These are phyloP conservation scores for Dalechampia spathulata DNA, from an alignment of 441 rosid species.

Conservation along the genomic window DNA sequence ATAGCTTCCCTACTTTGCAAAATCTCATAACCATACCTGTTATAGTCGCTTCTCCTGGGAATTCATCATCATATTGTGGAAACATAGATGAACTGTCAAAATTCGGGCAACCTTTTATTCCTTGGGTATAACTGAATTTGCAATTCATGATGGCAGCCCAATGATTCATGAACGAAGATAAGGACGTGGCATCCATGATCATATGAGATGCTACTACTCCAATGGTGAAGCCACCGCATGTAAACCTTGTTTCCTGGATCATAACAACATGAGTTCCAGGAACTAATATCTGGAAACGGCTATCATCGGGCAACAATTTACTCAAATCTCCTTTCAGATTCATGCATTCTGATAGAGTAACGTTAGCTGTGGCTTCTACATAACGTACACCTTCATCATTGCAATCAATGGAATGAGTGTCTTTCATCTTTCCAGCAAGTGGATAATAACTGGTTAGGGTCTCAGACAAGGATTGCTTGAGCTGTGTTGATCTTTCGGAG, in stretches of 20 bases:
- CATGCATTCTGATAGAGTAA: background rate
- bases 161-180: background rate
- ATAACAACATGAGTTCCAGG: background rate
- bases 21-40: no score
- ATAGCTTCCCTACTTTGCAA: no score
- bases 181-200: background rate
- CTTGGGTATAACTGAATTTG: no score
- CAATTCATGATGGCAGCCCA: background rate
- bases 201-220: background rate
- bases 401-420: background rate
- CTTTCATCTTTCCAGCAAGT: background rate
- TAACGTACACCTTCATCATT: background rate
- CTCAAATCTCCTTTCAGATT: background rate
- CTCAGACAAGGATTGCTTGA: background rate
- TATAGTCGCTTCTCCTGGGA: background rate
- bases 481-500: background rate
- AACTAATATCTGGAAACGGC: background rate
- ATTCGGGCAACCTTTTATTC: background rate
- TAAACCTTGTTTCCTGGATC: background rate
- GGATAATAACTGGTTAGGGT: background rate
- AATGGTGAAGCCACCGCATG: background rate
- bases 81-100: background rate
- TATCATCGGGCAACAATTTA: background rate
- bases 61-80: background rate
- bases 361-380: background rate